Evolutionary conservation across 148 eudicot genomes (phyloP), one percentile per base, ranked within the genome.

Genomic region (Spergularia marina): DNA sequence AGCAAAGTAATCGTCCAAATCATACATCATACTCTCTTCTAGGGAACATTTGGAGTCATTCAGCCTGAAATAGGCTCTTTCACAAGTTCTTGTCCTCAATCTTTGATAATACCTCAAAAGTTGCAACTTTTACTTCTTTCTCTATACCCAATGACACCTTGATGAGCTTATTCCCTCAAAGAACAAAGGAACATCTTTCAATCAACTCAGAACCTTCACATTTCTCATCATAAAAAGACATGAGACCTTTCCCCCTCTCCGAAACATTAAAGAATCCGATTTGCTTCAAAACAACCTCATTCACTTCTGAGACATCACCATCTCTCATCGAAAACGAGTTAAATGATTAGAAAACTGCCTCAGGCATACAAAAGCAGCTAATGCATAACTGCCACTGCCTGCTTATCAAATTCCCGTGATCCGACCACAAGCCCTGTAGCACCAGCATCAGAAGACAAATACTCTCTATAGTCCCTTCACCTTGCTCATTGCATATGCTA

Each of bases 211-310:
- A 79, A 39, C 96, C 91, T n/a, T 90, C 85, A 82, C 90, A 94
- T 7, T 93, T 97, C 82, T 90, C 97, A 10, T 83, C 36, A 91
- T 82, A 94, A 65, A 74, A 90, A 91, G 77, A 90, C 98, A 76
- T 93, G 91, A 84, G 86, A 90, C 80, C 96, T 83, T 88, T 95
- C 60, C 97, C 97, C 77, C 96, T 91, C 82, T 94, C 97, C 0
- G 98, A 94, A 73, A 94, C 98, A 88, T 94, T 91, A 77, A 91
- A 94, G 59, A 91, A 90, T 16, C 98, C 96, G 77, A 86, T 83
- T 83, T 91, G 96, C 91, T 91, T 91, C 74, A 91, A 76, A 94
- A 68, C 82, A 91, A 74, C 83, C 97, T 94, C 98, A 94, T 94
- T 73, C 91, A 76, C 88, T 92, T 94, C 82, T 94, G 98, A 39